A percentile compares a stretch with the other conserved stretches of the same genome.
Conservation (phyloP, 2,329 filamentous ascomycete genomes). For the Fusarium sp. region DNA sequence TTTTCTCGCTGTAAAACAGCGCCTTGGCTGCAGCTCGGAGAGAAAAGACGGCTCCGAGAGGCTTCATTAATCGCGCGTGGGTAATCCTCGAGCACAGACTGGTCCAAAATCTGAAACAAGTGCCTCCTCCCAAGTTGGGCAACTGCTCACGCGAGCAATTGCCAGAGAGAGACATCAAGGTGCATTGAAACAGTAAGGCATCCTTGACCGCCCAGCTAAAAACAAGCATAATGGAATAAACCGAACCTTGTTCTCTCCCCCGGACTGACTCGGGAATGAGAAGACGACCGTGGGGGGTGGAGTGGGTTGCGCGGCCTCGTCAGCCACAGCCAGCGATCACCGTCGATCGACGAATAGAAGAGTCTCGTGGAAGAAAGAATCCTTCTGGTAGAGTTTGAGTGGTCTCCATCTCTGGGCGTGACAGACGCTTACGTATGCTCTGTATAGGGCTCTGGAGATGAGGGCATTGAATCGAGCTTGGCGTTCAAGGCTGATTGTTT, state of each 20-base stretch:
- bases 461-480: not conserved
- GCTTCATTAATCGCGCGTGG: slow-evolving; percentile 6
- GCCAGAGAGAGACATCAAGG: too few relatives aligned
- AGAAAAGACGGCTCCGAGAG: not conserved
- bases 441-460: not conserved
- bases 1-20: not conserved
- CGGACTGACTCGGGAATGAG: slow-evolving; percentile 10
- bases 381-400: not conserved
- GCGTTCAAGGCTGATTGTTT: not conserved
- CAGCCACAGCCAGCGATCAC: slow-evolving; percentile 30
- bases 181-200: not conserved
- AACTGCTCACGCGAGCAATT: slow-evolving; percentile 33
- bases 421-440: slow-evolving; percentile 9
- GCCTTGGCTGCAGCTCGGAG: slow-evolving; percentile 23
- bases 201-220: slow-evolving; percentile 2
- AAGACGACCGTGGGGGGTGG: not conserved
- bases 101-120: not conserved
- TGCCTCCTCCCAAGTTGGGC: not conserved
- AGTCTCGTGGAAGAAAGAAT: not conserved
- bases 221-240: slow-evolving; percentile 28
- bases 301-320: slow-evolving; percentile 32
- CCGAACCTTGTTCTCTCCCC: not conserved
- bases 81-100: slow-evolving; percentile 1
- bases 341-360: not conserved
- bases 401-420: not conserved